Evolutionary conservation across 1,284 basidiomycete genomes (phyloP).

Genomic region (Pseudomicrostroma phylloplanum): DNA sequence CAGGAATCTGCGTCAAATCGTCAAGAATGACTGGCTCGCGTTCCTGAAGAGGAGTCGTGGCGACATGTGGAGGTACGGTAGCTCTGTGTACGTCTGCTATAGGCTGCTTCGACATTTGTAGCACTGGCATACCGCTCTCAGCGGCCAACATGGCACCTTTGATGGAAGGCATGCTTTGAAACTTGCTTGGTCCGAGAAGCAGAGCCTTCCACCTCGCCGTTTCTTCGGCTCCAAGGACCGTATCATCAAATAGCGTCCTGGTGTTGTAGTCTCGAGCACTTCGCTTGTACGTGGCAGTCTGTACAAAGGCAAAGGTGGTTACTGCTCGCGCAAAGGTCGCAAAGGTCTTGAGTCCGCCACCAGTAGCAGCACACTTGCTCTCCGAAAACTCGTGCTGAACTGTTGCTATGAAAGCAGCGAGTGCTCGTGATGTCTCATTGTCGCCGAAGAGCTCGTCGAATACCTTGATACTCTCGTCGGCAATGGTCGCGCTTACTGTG

Average conservation of each 20-base stretch:
- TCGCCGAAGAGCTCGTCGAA: constrained; percentile 57
- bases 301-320: constrained; percentile 56
- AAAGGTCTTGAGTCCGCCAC: constrained; percentile 30
- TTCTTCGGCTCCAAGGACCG: constrained; percentile 51
- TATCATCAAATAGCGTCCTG: constrained; percentile 55
- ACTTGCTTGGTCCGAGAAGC: constrained; percentile 33
- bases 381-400: constrained; percentile 53
- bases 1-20: too few relatives aligned
- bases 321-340: constrained; percentile 54
- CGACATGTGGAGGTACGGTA: too few relatives aligned
- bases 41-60: too few relatives aligned
- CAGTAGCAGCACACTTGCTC: constrained; percentile 19
- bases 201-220: constrained; percentile 39
- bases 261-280: constrained; percentile 48
- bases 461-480: constrained; percentile 55
- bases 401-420: constrained; percentile 55
- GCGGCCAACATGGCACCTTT: too few relatives aligned
- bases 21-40: too few relatives aligned
- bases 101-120: too few relatives aligned
- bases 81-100: too few relatives aligned
- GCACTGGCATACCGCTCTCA: too few relatives aligned
- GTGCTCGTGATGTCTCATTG: constrained; percentile 55
- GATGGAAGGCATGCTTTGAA: constrained; percentile 5
- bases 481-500: constrained; percentile 42
- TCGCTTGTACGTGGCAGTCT: constrained; percentile 54